Base-by-base conservation (phyloP, 805 yeast genomes). In the Wickerhamomyces hampshirensis region DNA sequence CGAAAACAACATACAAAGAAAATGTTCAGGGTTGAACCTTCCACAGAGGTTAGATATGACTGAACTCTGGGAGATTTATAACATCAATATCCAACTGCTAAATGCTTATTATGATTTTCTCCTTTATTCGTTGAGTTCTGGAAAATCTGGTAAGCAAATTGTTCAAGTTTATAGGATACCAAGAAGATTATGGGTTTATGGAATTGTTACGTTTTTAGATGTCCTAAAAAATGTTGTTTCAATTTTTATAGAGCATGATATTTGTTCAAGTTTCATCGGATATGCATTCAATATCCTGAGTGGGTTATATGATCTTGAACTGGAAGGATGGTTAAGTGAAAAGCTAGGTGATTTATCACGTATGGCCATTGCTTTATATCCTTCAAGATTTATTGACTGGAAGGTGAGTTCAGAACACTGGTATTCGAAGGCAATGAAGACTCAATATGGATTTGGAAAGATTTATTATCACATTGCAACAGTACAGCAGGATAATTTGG, bases 401-500 rank as follows among this genome's bases (percentile, higher is more conserved):
- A 83, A 84, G 55, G 59, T 79, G 14, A 73, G 86, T 39, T 82
- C 94, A 2, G 88, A 84, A 56, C 77, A 77, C 55, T 86, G 96
- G 96, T 86, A 86, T 51, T 68, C 75, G 18, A 68, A 76, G 18
- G 79, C 94, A 4, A 73, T 84, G 75, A 73, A 75, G 47, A 73
- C 83, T 12, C 77, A 80, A 44, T 84, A 79, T 51, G 89, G 93
- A 2, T 88, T 81, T 50, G 96, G 96, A 3, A 84, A 87, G 55
- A 72, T 85, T 14, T 86, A 85, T 51, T 86, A 86, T 51, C 95
- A 86, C 55, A 80, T 82, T 73, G 84, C 93, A 31, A 84, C 94
- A 0, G 95, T 86, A 4, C 91, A 85, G 55, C 83, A 78, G 53
- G 68, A 68, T 34, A 63, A 68, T 21, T 60, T 84, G 41, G 88